Evolutionary conservation across 2,329 filamentous ascomycete genomes (phyloP).

Genomic region (Fusarium sp.): DNA sequence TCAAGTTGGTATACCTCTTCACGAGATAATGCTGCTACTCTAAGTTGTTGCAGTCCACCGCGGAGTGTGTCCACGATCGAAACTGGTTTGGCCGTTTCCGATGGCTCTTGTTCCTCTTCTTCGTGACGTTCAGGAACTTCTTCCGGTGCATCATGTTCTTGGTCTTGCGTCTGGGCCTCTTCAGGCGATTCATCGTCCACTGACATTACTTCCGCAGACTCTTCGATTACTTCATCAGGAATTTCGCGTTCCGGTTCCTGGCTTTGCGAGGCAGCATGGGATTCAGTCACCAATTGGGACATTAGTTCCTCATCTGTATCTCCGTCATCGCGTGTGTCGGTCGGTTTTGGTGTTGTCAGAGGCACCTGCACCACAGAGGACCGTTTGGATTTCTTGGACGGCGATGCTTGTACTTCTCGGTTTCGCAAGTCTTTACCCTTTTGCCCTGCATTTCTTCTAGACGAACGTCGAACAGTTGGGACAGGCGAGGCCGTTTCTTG

Average conservation of each 20-base stretch:
- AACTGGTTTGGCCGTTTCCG: conserved; percentile 28
- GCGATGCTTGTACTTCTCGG: conserved; percentile 24
- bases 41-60: conserved; percentile 68
- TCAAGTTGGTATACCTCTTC: conserved; percentile 79
- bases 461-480: conserved; percentile 43
- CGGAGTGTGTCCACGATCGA: conserved; percentile 53
- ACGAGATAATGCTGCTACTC: conserved; percentile 69
- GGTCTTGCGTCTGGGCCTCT: not conserved
- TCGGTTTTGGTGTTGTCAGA: conserved; percentile 3
- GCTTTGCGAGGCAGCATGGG: conserved; percentile 55
- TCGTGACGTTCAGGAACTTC: conserved; percentile 9
- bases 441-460: conserved; percentile 42
- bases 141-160: conserved; percentile 9
- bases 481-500: conserved; percentile 37
- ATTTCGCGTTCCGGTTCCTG: conserved; percentile 43
- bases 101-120: conserved; percentile 10
- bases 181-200: conserved; percentile 11
- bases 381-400: conserved; percentile 25
- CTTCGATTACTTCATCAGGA: conserved; percentile 26
- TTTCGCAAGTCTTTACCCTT: conserved; percentile 31
- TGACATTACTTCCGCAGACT: conserved; percentile 42
- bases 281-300: conserved; percentile 59
- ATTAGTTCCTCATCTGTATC: conserved; percentile 59
- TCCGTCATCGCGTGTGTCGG: conserved; percentile 42
- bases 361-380: conserved; percentile 8